Evolutionary conservation across 345 rosid species (phyloP).

Genomic region (Stellera chamaejasme): DNA sequence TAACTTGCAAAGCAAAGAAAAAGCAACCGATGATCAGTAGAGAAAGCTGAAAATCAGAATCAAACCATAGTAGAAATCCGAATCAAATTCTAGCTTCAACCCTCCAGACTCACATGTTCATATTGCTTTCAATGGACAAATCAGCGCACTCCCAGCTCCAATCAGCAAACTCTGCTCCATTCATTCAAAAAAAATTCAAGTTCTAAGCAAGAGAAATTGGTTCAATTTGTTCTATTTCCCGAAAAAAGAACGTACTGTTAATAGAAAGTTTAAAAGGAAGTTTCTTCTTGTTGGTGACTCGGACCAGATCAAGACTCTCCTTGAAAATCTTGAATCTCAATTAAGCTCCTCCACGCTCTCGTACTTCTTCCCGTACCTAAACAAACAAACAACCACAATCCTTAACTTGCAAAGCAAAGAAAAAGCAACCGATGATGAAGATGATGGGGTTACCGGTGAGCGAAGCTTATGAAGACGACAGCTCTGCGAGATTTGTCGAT

Average conservation of each 20-base stretch:
- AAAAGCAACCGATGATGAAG: neutral
- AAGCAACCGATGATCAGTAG: neutral
- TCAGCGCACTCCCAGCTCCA: slow-evolving; percentile 54
- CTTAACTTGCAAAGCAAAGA: neutral
- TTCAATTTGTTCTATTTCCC: neutral
- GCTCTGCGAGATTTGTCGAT: slow-evolving; percentile 54
- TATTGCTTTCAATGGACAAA: too few species aligned
- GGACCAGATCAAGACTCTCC: slow-evolving; percentile 53
- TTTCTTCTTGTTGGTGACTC: slow-evolving; percentile 61
- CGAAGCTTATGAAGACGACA: slow-evolving; percentile 67
- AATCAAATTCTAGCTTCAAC: too few species aligned
- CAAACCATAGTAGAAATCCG: too few species aligned
- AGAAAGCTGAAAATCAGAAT: too few species aligned
- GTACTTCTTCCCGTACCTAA: too few species aligned
- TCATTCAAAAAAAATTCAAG: slow-evolving; percentile 6
- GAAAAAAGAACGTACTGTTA: slow-evolving; percentile 39
- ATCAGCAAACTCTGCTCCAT: slow-evolving; percentile 70
- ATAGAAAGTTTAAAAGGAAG: slow-evolving; percentile 60
- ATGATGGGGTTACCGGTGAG: slow-evolving; percentile 33
- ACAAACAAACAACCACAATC: slow-evolving; percentile 9
- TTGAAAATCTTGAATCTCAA: slow-evolving; percentile 64
- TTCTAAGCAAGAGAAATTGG: neutral
- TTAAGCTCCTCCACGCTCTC: slow-evolving; percentile 39
- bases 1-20: neutral
- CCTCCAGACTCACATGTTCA: too few species aligned